Base-by-base conservation (phyloP, 2,329 filamentous ascomycete species). In the Fusarium chaquense region DNA sequence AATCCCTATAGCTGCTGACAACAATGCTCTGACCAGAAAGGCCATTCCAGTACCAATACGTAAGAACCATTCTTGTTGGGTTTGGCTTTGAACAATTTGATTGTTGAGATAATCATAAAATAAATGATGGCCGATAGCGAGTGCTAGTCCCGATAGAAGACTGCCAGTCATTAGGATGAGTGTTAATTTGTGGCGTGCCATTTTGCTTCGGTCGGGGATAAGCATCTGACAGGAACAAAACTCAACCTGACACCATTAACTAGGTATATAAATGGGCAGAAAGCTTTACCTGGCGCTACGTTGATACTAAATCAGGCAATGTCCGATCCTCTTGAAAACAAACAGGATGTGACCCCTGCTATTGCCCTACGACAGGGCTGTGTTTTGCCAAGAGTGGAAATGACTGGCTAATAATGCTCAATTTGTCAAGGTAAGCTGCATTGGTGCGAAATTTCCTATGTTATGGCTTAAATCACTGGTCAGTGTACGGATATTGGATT, bases 31-130 rank as follows among this genome's bases (percentile, higher is more conserved):
- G 0, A 35, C 28, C 0, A 69, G 28, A 7, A 69, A 68, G 1
- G 66, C 65, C 2, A 68, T 22, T 2, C 66, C 66, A 0, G 65
- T 69, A 1, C 66, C 66, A 0, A 68, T 26, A 11, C 66, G 65
- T 1, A 68, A 7, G 7, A 44, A 65, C 65, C 66, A 69, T n/a
- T 68, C 64, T 32, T 69, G 66, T 1, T 68, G 66, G 0, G 18
- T 41, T 0, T 59, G 44, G 4, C 12, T 61, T 16, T 43, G 20
- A 4, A 65, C 26, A 0, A 68, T 32, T 1, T 33, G 22, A 0
- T 26, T 20, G 1, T 69, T 12, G 0, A 65, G 32, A 8, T 30
- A 52, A 0, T 43, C 10, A 16, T 69, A 69, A 18, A 52, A 69
- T 0, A 69, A n/a, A 11, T 69, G 65, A 11, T 69, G 66, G 0